A percentile compares a stretch with the other conserved stretches of the same genome.
Conservation (phyloP, 2,329 filamentous ascomycete species). For the Lecanosticta acicola region DNA sequence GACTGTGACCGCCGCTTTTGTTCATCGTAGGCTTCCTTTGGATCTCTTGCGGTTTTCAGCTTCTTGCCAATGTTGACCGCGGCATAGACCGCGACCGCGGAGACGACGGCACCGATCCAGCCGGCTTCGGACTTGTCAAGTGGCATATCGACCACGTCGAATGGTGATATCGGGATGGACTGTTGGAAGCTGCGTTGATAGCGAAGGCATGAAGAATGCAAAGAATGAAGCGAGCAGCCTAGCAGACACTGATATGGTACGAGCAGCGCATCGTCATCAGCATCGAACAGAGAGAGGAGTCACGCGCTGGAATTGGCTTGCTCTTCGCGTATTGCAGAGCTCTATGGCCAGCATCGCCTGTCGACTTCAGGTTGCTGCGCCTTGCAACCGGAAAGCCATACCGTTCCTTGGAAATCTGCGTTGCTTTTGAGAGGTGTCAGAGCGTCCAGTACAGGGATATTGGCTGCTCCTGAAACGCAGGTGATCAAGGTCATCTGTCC, state of each 20-base stretch:
- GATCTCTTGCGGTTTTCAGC: background rate
- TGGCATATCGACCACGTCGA: background rate
- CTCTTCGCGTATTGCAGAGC: background rate
- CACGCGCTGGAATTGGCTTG: background rate
- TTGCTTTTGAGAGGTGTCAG: background rate
- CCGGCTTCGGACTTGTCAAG: background rate
- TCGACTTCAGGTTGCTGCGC: background rate
- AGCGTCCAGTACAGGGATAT: background rate
- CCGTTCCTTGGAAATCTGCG: background rate
- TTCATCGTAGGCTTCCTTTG: background rate
- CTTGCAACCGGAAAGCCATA: background rate
- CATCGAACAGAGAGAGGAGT: too few species aligned
- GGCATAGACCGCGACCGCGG: background rate
- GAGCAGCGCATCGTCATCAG: too few species aligned
- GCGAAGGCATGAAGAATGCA: background rate
- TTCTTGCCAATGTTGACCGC: background rate
- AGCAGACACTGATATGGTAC: too few species aligned
- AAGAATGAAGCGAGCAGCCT: too few species aligned
- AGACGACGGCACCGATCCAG: background rate
- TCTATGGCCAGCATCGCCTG: background rate
- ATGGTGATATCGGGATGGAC: background rate
- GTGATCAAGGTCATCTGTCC: background rate
- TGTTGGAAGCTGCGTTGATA: background rate
- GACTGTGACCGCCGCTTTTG: background rate
- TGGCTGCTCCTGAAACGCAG: background rate